These are phyloP conservation scores for Elsinoe arachidis DNA, from an alignment of 2,329 filamentous ascomycete genomes.

Conservation along the genomic window DNA sequence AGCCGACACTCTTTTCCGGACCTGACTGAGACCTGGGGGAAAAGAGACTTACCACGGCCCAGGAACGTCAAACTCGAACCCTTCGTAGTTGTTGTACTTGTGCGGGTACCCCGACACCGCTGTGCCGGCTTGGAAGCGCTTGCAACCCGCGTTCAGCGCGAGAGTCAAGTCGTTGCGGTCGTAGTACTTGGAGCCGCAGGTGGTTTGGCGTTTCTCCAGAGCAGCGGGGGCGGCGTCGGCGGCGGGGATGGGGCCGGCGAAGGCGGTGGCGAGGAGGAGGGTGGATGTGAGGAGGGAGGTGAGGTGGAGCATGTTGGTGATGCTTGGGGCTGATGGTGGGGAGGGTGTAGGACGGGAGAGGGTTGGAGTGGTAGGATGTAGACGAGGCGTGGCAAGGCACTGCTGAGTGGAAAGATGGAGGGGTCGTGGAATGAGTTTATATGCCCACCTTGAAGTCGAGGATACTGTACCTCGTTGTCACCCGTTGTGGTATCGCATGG, in stretches of 20 bases:
- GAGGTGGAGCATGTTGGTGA: constrained; percentile 21
- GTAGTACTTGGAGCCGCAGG: constrained; percentile 13
- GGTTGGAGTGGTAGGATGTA: background rate
- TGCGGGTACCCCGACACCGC: constrained; percentile 43
- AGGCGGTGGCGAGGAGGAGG: constrained; percentile 22
- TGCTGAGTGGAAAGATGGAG: background rate
- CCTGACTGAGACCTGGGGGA: no score
- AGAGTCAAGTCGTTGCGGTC: background rate
- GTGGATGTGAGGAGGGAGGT: constrained; percentile 21
- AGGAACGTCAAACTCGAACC: constrained; percentile 49
- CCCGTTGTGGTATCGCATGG: no score
- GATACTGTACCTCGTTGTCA: background rate
- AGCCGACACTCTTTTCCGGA: no score
- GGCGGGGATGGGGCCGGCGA: constrained; percentile 22
- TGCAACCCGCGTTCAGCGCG: background rate
- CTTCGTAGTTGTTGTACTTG: constrained; percentile 54
- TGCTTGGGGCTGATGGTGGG: background rate
- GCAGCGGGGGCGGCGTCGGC: background rate
- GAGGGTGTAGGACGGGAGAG: background rate
- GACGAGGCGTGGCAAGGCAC: background rate
- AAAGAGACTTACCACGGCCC: constrained; percentile 41
- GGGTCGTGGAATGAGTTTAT: background rate
- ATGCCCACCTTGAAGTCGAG: background rate
- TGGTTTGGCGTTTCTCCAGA: constrained; percentile 12
- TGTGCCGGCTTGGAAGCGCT: constrained; percentile 23